Evolutionary conservation across 164 flowering plant species (phyloP), one percentile per base, ranked within the genome.

Genomic region (Macadamia integrifolia): DNA sequence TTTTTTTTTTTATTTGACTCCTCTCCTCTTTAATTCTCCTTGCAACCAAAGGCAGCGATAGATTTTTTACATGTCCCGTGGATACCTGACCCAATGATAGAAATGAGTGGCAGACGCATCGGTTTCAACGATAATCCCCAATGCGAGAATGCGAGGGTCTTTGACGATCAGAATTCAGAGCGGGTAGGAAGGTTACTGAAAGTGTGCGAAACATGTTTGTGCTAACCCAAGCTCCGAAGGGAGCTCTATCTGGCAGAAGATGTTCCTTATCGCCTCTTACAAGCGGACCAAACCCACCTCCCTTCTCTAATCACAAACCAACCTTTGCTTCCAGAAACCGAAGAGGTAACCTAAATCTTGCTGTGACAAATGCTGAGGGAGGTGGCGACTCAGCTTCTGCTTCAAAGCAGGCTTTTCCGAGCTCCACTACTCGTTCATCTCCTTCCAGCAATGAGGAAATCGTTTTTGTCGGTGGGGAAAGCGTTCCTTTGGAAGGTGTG

Each of bases 401-500:
- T 3, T 7, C 80, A 53, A 71, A 73, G n/a, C 73, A 63, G 44
- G 49, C 61, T 49, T 23, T 57, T 32, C 46, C 73, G 13, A 28
- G 55, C 60, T 65, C 73, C 29, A 12, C 66, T 12, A 9, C 71
- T 12, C 58, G 72, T 60, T 65, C 76, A 1, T 53, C 80, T 58
- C 65, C 74, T n/a, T 58, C 43, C 52, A 31, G 53, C 32, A 46
- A 57, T 3, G 68, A 73, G 31, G 75, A 79, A 50, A 69, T 85
- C 6, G 83, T 77, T 46, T 69, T 82, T 15, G 85, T 85, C 5
- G 87, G 83, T 18, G 77, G 79, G 59, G 90, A 86, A 7, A 70
- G 69, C 52, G 86, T 91, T 61, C 93, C 97, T 56, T 75, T 91
- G 53, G 98, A 93, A 75, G 97, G 98, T 23, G 98, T 90, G 11